A percentile compares a stretch with the other conserved stretches of the same genome.
Evolutionary conservation across 169 alveolate species (phyloP).

Genomic region (Plasmodium coatneyi): DNA sequence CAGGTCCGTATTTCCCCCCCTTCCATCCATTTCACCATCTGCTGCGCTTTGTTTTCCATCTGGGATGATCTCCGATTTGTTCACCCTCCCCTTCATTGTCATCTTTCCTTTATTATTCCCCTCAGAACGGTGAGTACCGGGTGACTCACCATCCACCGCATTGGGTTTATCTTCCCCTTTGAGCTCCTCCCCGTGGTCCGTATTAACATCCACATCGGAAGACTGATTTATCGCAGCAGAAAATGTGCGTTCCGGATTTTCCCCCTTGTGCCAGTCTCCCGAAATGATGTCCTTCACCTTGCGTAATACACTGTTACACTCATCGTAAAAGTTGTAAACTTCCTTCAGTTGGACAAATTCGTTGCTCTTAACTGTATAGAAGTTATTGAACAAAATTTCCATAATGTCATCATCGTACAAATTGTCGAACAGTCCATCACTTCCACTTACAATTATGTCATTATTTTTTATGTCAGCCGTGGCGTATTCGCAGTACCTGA

Average conservation of each 20-base stretch:
- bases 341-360: conserved; percentile 42
- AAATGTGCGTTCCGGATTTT: not conserved
- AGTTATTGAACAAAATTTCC: conserved; percentile 42
- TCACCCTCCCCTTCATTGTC: not conserved
- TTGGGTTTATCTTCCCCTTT: not conserved
- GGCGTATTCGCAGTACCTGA: conserved; percentile 62
- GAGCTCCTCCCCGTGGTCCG: not conserved
- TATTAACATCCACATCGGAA: not conserved
- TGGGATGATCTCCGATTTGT: not conserved
- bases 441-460: conserved; percentile 66
- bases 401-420: conserved; percentile 73
- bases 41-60: not conserved
- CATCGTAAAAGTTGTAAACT: conserved; percentile 13
- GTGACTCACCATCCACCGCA: not conserved
- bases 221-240: not conserved
- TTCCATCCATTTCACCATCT: not conserved
- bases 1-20: not conserved
- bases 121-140: not conserved
- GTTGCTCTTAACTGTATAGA: conserved; percentile 35
- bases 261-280: not conserved
- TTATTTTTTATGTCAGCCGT: conserved; percentile 14
- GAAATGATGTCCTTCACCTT: not conserved
- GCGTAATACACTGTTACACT: not conserved
- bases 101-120: not conserved
- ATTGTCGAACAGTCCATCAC: conserved; percentile 71